These are phyloP conservation scores for Aspergillus affinis DNA, from an alignment of 495 filamentous ascomycete genomes.

Conservation along the genomic window DNA sequence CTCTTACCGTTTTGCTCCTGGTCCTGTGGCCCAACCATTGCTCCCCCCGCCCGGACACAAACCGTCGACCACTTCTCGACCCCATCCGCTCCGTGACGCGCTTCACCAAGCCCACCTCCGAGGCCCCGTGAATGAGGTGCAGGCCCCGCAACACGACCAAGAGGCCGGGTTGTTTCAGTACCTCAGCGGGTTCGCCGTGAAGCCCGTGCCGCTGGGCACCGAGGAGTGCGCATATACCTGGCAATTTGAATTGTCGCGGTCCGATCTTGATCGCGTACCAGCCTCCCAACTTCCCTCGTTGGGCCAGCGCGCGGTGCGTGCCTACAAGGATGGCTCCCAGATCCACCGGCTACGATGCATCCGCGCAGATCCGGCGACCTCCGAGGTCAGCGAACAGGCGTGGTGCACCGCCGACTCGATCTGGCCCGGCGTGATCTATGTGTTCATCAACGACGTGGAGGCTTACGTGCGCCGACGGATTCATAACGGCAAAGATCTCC, in stretches of 20 bases:
- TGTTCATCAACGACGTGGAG: constrained; percentile 63
- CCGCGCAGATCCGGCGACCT: constrained; percentile 20
- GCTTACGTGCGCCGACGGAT: constrained; percentile 61
- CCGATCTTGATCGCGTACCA: constrained; percentile 24
- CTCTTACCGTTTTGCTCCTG: not conserved
- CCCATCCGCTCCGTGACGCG: constrained; percentile 44
- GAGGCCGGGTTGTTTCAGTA: constrained; percentile 45
- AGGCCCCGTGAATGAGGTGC: constrained; percentile 50
- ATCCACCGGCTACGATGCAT: constrained; percentile 48
- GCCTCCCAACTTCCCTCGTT: constrained; percentile 1
- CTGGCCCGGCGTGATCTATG: constrained; percentile 73
- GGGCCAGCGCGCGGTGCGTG: constrained; percentile 17
- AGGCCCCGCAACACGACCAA: constrained; percentile 12
- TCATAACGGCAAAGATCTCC: constrained; percentile 71
- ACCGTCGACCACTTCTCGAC: constrained; percentile 39
- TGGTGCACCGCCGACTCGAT: constrained; percentile 63
- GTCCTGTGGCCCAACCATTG: constrained; percentile 17
- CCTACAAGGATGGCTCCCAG: constrained; percentile 30
- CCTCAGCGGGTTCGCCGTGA: constrained; percentile 40
- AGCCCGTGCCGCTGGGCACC: constrained; percentile 34
- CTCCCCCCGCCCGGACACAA: constrained; percentile 31
- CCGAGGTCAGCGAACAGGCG: constrained; percentile 29
- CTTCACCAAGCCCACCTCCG: constrained; percentile 59
- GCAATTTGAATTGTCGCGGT: constrained; percentile 26
- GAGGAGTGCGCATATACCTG: constrained; percentile 26